phyloP scores from a whole-genome alignment of 1,284 basidiomycete species.

The Xerocomus nothofagi region DNA sequence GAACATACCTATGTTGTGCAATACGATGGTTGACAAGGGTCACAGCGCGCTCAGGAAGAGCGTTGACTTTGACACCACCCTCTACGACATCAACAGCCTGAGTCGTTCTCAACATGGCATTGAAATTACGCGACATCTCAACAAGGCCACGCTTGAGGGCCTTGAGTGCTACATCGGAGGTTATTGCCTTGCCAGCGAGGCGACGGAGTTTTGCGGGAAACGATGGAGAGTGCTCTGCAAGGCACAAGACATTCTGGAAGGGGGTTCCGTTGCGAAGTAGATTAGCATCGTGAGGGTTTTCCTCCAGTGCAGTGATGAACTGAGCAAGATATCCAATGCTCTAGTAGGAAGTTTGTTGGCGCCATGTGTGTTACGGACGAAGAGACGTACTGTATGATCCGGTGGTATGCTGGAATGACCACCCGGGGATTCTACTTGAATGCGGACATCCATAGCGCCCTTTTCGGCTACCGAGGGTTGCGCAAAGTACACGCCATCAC shows the following conservation, averaged over 20 bases:
- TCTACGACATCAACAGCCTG: conserved; percentile 63
- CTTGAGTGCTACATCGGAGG: conserved; percentile 34
- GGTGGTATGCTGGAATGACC: conserved; percentile 74
- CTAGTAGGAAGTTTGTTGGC: conserved; percentile 24
- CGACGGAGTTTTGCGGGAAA: conserved; percentile 39
- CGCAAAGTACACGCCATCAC: conserved; percentile 37
- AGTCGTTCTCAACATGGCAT: conserved; percentile 58
- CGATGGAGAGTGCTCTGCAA: conserved; percentile 48
- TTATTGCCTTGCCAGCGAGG: conserved; percentile 1
- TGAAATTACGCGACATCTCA: conserved; percentile 34
- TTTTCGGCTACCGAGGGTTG: conserved; percentile 71
- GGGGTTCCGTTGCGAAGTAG: conserved; percentile 34
- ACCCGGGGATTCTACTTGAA: conserved; percentile 57
- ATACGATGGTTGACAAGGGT: conserved; percentile 52
- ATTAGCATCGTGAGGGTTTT: conserved; percentile 45
- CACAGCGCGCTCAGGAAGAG: conserved; percentile 44
- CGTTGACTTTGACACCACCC: conserved; percentile 59
- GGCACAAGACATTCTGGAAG: conserved; percentile 39
- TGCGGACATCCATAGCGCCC: conserved; percentile 57
- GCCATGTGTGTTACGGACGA: not conserved
- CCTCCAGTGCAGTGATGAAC: conserved; percentile 55
- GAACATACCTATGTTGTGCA: conserved; percentile 37
- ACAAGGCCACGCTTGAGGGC: conserved; percentile 43
- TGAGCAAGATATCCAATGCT: conserved; percentile 64
- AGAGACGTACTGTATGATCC: conserved; percentile 47